phyloP scores from a whole-genome alignment of 169 alveolate genomes.

The Amoebophrya sp. region DNA sequence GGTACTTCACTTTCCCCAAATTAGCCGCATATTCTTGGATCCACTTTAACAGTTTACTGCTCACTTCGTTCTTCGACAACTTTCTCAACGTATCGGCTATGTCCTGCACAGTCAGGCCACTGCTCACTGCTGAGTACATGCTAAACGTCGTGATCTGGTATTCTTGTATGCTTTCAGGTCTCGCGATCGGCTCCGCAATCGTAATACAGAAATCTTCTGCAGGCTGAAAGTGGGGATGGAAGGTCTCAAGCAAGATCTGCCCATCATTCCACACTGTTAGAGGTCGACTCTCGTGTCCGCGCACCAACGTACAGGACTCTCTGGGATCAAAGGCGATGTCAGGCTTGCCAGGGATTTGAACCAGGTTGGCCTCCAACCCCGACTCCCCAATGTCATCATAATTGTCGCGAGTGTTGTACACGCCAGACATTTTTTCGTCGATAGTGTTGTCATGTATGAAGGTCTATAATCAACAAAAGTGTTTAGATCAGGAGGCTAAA shows the following conservation, averaged over 20 bases:
- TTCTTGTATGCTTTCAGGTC: conserved; percentile 92
- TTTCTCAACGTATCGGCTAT: conserved; percentile 72
- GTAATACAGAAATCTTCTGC: conserved; percentile 92
- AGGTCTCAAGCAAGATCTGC: not conserved
- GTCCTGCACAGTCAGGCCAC: conserved; percentile 83
- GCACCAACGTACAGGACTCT: not conserved
- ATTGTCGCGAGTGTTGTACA: no score
- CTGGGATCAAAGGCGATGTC: not conserved
- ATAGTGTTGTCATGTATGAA: no score
- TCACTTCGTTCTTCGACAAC: conserved; percentile 68
- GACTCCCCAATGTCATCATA: not conserved
- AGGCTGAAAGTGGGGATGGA: conserved; percentile 47
- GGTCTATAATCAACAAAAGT: no score
- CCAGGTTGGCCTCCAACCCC: not conserved
- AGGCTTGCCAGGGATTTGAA: not conserved
- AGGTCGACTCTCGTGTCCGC: not conserved
- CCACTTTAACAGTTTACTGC: not conserved
- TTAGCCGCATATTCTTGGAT: conserved; percentile 33
- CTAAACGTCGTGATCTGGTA: conserved; percentile 57
- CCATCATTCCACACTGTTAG: not conserved
- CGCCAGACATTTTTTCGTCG: no score
- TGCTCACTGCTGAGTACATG: conserved; percentile 88
- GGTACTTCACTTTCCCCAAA: conserved; percentile 84
- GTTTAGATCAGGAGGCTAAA: no score
- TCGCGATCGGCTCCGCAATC: conserved; percentile 89